Conservation (phyloP, 192 early-diverging fungal genomes). For the Rhizophagus clarus region DNA sequence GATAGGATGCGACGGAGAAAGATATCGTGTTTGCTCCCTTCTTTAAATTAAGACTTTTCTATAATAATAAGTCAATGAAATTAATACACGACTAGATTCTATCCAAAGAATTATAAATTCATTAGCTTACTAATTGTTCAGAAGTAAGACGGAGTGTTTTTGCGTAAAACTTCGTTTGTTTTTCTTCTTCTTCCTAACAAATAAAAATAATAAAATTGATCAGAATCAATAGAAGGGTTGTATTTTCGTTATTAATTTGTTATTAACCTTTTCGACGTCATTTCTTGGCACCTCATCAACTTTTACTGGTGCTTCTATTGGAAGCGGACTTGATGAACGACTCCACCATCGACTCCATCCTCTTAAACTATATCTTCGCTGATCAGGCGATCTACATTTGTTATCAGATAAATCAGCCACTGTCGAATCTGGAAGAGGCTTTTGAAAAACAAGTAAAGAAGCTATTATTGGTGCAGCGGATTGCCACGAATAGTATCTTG, state of each 20-base stretch:
- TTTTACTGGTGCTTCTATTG: slow-evolving; percentile 1
- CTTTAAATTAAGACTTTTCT: slow-evolving; percentile 72
- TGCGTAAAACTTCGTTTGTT: slow-evolving; percentile 59
- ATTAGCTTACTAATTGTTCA: slow-evolving; percentile 70
- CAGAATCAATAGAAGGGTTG: background rate
- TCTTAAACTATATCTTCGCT: slow-evolving; percentile 40
- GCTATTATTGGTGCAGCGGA: slow-evolving; percentile 63
- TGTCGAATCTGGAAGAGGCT: slow-evolving; percentile 49
- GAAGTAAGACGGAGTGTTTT: slow-evolving; percentile 92
- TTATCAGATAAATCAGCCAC: slow-evolving; percentile 15
- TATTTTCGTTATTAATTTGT: background rate
- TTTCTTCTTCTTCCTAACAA: background rate
- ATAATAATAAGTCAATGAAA: background rate
- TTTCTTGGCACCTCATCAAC: background rate
- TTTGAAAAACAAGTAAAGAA: slow-evolving; percentile 58
- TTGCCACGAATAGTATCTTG: slow-evolving; percentile 63
- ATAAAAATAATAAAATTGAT: background rate
- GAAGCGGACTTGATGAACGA: slow-evolving; percentile 29
- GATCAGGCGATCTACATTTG: slow-evolving; percentile 24
- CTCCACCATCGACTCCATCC: slow-evolving; percentile 46
- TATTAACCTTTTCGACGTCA: background rate
- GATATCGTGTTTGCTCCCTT: slow-evolving; percentile 88
- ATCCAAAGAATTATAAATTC: background rate
- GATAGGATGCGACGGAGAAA: slow-evolving; percentile 84
- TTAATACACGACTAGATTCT: background rate